phyloP scores from a whole-genome alignment of 768 basidiomycete species.

The Chalciporus pseudorubinellus region DNA sequence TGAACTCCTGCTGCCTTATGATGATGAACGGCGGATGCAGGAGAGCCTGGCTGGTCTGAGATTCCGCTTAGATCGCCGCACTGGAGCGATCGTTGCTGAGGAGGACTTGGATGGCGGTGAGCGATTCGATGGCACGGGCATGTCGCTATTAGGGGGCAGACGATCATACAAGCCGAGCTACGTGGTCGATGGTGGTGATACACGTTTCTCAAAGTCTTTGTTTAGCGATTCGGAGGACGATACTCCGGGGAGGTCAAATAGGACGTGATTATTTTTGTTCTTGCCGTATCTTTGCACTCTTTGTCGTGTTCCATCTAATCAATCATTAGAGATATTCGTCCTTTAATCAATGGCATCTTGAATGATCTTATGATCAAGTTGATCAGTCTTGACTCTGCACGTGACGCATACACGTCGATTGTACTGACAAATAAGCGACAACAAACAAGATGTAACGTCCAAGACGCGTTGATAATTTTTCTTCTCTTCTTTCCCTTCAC shows the following conservation, averaged over 20 bases:
- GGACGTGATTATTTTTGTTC: not conserved
- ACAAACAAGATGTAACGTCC: conserved; percentile 16
- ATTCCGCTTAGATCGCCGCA: conserved; percentile 55
- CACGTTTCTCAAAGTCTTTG: conserved; percentile 1
- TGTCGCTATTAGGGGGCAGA: conserved; percentile 13
- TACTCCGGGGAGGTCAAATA: not conserved
- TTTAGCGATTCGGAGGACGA: conserved; percentile 1
- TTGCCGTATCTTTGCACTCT: not conserved
- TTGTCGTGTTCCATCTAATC: not conserved
- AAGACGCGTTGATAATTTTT: conserved; percentile 12
- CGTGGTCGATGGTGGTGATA: conserved; percentile 2
- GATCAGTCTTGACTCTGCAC: not conserved
- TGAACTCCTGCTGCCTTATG: conserved; percentile 58
- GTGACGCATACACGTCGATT: conserved; percentile 6
- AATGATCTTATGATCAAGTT: not conserved
- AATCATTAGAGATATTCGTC: too few species aligned
- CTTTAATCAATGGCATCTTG: not conserved
- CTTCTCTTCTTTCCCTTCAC: conserved; percentile 48
- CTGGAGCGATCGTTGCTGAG: conserved; percentile 62
- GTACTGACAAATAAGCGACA: conserved; percentile 23
- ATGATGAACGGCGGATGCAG: conserved; percentile 44
- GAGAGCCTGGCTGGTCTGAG: conserved; percentile 48
- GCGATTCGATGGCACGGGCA: conserved; percentile 7
- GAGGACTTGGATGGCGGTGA: conserved; percentile 31
- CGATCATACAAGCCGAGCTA: conserved; percentile 4